Evolutionary conservation across 2,329 filamentous ascomycete species (phyloP), one percentile per base, ranked within the genome.

Genomic region (Aspergillus aculeatus): DNA sequence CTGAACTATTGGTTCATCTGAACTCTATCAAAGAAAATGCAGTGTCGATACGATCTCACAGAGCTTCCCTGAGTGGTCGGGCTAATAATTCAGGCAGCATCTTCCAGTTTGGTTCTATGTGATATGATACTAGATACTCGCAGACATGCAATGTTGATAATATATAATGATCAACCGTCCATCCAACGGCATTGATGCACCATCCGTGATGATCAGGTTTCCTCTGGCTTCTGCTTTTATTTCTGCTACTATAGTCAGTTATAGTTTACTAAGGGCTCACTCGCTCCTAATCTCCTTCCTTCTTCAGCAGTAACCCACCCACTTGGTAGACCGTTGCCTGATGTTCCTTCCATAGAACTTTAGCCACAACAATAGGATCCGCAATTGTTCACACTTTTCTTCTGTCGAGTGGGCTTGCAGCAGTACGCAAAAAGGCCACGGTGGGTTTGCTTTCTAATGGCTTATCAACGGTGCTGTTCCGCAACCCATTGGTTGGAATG

Each of bases 311-410:
- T 29, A 29, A 10, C 23, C 21, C 52, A 29, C 51, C 51, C 58
- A 50, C 61, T 52, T 54, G 32, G 41, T 48, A 60, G 50, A 48
- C 61, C 57, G 55, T 62, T 62, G 62, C 62, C 51, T 64, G 60
- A 64, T 64, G 53, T 52, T 51, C 51, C 48, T 16, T 12, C n/a
- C 19, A 23, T 21, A 21, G 52, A 10, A 19, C 10, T 10, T 29
- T 35, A n/a, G 41, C 50, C 10, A 16, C 12, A 44, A 56, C 54
- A 51, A 58, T 58, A 24, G 52, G 52, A 62, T 62, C 61, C 61
- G 59, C 61, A 51, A 50, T 62, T 50, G 55, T 57, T 57, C 54
- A 31, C 19, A 32, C 53, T 56, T 48, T 48, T 31, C 38, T 19
- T 44, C 6, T 19, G 14, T 44, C 14, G 32, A 35, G 38, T 35